A percentile compares a stretch with the other conserved stretches of the same genome.
These are phyloP conservation scores for Penicillium sp. DNA, from an alignment of 2,329 filamentous ascomycete species.

Conservation along the genomic window DNA sequence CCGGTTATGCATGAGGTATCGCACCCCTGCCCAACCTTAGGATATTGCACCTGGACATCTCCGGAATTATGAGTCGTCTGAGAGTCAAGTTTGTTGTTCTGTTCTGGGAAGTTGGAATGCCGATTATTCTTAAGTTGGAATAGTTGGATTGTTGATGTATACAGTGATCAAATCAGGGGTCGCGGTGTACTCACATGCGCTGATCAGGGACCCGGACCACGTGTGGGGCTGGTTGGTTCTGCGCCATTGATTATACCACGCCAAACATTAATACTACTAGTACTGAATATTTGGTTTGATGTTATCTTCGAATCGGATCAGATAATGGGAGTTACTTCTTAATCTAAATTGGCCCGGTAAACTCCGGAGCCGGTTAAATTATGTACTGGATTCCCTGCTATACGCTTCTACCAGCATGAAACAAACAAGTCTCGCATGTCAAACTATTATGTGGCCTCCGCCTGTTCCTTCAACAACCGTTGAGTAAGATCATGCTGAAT, in stretches of 20 bases:
- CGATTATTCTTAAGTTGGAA: background rate
- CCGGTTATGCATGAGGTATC: background rate
- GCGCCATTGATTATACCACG: background rate
- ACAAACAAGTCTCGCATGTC: background rate
- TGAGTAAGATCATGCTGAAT: conserved; percentile 41
- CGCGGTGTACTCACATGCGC: conserved; percentile 9
- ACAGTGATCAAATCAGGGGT: conserved; percentile 14
- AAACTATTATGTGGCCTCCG: background rate
- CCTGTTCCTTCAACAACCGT: conserved; percentile 13
- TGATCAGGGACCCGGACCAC: conserved; percentile 3
- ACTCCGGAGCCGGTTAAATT: too few relatives aligned
- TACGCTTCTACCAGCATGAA: too few relatives aligned
- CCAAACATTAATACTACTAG: background rate
- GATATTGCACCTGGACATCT: background rate
- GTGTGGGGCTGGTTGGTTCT: background rate
- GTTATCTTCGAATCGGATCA: too few relatives aligned
- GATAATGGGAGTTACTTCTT: background rate
- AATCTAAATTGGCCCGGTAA: background rate
- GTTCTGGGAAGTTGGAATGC: background rate
- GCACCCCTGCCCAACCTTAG: background rate
- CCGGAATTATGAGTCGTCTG: background rate
- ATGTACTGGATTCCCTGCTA: too few relatives aligned
- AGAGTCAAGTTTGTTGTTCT: background rate
- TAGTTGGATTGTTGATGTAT: background rate
- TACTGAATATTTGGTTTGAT: too few relatives aligned